A percentile compares a stretch with the other conserved stretches of the same genome.
phyloP scores from a whole-genome alignment of 306 rosid species.

The Casuarina glauca region DNA sequence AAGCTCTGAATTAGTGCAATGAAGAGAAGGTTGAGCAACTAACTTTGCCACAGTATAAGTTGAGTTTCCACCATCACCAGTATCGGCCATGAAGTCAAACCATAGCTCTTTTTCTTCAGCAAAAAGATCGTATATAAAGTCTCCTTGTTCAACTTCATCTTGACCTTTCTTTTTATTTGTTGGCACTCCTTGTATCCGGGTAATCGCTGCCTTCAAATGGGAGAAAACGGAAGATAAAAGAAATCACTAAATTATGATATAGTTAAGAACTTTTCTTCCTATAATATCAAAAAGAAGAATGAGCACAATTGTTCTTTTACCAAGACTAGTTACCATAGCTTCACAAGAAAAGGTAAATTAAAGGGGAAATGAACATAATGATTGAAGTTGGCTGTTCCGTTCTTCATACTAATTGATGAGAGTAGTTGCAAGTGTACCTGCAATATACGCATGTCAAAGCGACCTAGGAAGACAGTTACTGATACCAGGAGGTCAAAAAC shows the following conservation, averaged over 20 bases:
- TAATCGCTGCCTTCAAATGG: slow-evolving; percentile 85
- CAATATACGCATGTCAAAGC: slow-evolving; percentile 99
- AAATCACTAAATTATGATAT: too few relatives aligned
- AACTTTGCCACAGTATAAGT: slow-evolving; percentile 84
- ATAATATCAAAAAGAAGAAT: too few relatives aligned
- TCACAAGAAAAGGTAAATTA: too few relatives aligned
- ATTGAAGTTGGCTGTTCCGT: too few relatives aligned
- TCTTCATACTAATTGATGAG: too few relatives aligned
- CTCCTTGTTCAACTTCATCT: slow-evolving; percentile 54
- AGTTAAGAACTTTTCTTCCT: too few relatives aligned
- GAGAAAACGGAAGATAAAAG: slow-evolving; percentile 3
- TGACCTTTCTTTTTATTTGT: slow-evolving; percentile 32
- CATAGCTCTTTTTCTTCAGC: slow-evolving; percentile 72
- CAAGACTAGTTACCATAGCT: too few relatives aligned
- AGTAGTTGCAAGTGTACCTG: slow-evolving; percentile 48
- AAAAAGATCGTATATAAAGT: slow-evolving; percentile 66
- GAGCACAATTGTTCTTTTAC: too few relatives aligned
- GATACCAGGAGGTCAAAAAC: slow-evolving; percentile 92
- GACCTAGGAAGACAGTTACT: slow-evolving; percentile 92
- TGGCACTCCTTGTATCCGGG: slow-evolving; percentile 5
- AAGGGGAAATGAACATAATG: too few relatives aligned
- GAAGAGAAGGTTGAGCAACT: slow-evolving; percentile 76
- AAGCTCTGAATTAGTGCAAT: slow-evolving; percentile 36
- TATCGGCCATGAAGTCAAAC: slow-evolving; percentile 99
- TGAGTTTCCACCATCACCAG: slow-evolving; percentile 99